A percentile compares a stretch with the other conserved stretches of the same genome.
Evolutionary conservation across 2,329 filamentous ascomycete genomes (phyloP).

Genomic region (Aspergillus fumigatus): DNA sequence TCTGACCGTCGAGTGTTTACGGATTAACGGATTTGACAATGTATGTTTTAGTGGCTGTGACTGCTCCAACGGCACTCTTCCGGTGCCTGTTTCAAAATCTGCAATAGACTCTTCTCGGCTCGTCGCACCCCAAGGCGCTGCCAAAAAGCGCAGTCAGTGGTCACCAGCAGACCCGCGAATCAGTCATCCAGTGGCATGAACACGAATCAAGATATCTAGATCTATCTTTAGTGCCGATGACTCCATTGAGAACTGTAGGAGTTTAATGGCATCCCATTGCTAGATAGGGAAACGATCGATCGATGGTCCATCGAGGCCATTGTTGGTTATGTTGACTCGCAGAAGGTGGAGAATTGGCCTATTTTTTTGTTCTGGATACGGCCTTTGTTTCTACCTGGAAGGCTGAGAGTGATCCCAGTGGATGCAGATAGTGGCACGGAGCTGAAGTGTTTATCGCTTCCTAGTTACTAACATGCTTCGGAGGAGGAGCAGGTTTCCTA

Average conservation of each 20-base stretch:
- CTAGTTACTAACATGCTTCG: neutral
- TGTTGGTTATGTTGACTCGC: neutral
- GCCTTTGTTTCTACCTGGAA: neutral
- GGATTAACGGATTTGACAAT: neutral
- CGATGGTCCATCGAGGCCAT: neutral
- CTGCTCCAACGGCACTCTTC: neutral
- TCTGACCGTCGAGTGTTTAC: neutral
- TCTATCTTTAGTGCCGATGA: neutral
- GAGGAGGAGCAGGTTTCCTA: neutral
- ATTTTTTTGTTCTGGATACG: neutral
- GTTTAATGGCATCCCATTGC: neutral
- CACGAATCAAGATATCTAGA: neutral
- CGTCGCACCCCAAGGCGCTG: neutral
- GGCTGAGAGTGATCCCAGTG: neutral
- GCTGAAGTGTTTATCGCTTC: neutral
- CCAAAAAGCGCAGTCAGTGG: neutral
- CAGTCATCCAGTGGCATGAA: neutral
- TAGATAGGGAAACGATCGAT: neutral
- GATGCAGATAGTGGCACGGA: neutral
- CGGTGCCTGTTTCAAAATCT: conserved; percentile 13
- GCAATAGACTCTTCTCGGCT: conserved; percentile 6
- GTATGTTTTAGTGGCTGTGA: neutral
- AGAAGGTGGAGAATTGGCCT: neutral
- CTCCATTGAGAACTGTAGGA: neutral
- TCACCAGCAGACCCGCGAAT: neutral